Base-by-base conservation (phyloP, 2,329 filamentous ascomycete species). In the Davidsoniella australis region DNA sequence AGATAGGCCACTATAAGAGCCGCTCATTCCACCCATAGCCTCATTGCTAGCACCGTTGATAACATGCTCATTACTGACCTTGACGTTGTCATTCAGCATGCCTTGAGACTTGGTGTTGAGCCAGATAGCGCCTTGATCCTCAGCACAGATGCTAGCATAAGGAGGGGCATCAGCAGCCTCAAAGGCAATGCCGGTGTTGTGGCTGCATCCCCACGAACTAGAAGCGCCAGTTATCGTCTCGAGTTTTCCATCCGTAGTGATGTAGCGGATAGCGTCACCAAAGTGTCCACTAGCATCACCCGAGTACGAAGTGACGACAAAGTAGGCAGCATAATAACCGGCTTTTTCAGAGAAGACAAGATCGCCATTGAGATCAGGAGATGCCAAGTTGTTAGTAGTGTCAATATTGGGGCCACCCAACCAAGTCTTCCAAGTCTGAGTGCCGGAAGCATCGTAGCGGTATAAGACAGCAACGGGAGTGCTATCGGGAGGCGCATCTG, bases 131-230 rank as follows among this genome's bases (percentile, higher is more conserved):
- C 75, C 76, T 58, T 79, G 75, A 54, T 79, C 76, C 56, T 78
- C 75, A 16, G 75, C 70, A 56, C 75, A 78, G 52, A 78, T 64
- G 47, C 67, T 72, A 18, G 75, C 72, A 53, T 74, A 79, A 3
- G 76, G 76, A 16, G 70, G 64, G 12, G 65, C 68, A 45, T 76
- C 73, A 17, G 75, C 73, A 16, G 69, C 73, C 58, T 78, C 76
- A 48, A 80, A 70, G 5, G 73, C 75, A 49, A 80, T 79, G 50
- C 76, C 76, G 1, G 75, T 78, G 62, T 80, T 80, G 66, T 79
- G 75, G 5, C 70, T 75, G 64, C 76, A 80, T 16, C 75, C 76
- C 68, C 74, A 79, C 12, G 66, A 64, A 50, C 69, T 74, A 41
- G 68, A 69, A 2, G 75, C 72, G 1, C 72, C 73, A 1, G 59